These are phyloP conservation scores for Cystobasidiopsis lactophilus DNA, from an alignment of 768 basidiomycete genomes.

Conservation along the genomic window DNA sequence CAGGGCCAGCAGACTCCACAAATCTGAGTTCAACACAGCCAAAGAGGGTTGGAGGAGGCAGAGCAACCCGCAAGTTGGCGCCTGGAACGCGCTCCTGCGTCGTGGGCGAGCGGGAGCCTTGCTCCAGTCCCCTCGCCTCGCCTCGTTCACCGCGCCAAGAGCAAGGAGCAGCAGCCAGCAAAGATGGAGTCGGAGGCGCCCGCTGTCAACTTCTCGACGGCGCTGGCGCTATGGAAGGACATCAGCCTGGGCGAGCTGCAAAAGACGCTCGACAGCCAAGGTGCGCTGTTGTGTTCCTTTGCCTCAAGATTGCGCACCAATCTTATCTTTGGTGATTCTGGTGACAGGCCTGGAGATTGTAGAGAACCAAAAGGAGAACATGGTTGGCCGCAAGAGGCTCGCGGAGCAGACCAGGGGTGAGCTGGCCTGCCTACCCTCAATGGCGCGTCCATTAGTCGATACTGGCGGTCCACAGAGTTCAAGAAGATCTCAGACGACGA, in stretches of 20 bases:
- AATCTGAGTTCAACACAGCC: too few relatives aligned
- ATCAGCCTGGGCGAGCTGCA: constrained; percentile 77
- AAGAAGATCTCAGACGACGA: constrained; percentile 81
- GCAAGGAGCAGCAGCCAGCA: too few relatives aligned
- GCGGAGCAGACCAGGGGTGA: constrained; percentile 92
- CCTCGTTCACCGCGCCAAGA: too few relatives aligned
- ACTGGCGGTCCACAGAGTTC: constrained; percentile 61
- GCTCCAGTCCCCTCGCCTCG: too few relatives aligned
- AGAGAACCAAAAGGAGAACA: constrained; percentile 94
- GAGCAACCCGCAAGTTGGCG: too few relatives aligned
- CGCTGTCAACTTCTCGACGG: too few relatives aligned
- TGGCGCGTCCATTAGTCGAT: background rate
- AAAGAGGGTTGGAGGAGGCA: too few relatives aligned
- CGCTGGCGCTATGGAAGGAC: constrained; percentile 24
- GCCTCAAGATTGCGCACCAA: constrained; percentile 20
- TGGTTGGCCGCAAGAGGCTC: constrained; percentile 75
- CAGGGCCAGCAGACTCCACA: too few relatives aligned
- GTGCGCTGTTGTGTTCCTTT: background rate
- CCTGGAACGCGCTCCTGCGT: too few relatives aligned
- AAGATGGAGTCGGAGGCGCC: too few relatives aligned
- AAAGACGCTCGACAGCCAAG: constrained; percentile 76
- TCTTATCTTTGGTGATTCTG: background rate
- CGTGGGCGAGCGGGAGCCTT: too few relatives aligned
- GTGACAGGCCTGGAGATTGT: constrained; percentile 54
- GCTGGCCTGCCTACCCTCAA: background rate